These are phyloP conservation scores for Ettlia oleoabundans DNA, from an alignment of 139 green algal genomes.

Conservation along the genomic window DNA sequence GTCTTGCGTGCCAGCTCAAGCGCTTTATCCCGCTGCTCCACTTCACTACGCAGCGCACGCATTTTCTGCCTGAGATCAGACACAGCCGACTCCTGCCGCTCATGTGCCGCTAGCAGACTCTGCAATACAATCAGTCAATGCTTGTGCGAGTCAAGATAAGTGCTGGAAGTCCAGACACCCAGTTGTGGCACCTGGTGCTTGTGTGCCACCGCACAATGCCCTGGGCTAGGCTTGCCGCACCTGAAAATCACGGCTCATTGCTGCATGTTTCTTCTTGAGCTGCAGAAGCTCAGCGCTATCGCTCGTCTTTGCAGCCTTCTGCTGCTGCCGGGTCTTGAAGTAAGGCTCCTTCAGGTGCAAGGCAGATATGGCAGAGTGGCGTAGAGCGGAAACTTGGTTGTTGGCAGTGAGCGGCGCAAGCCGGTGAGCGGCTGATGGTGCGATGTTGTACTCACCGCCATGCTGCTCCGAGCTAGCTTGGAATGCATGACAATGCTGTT, in stretches of 20 bases:
- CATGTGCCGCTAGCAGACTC: conserved; percentile 32
- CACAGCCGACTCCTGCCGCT: conserved; percentile 32
- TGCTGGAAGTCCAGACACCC: too few species aligned
- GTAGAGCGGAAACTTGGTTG: too few species aligned
- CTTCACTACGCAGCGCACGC: conserved; percentile 27
- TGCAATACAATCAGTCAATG: too few species aligned
- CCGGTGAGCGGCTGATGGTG: not conserved
- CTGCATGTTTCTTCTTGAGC: conserved; percentile 3
- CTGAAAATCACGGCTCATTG: conserved; percentile 9
- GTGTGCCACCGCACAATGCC: too few species aligned
- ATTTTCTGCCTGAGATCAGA: conserved; percentile 20
- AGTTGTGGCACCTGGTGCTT: too few species aligned
- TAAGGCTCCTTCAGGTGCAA: conserved; percentile 8
- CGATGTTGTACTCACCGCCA: not conserved
- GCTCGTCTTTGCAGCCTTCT: not conserved
- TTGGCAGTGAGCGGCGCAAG: too few species aligned
- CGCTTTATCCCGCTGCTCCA: conserved; percentile 40
- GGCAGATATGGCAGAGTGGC: not conserved
- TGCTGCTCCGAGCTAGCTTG: not conserved
- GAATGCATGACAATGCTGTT: not conserved
- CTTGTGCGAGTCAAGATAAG: too few species aligned
- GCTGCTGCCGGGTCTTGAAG: not conserved
- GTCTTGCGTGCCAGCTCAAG: conserved; percentile 55
- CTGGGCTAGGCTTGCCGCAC: too few species aligned
- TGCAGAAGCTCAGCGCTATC: not conserved